A percentile compares a stretch with the other conserved stretches of the same genome.
Conservation (phyloP, 2,329 filamentous ascomycete genomes). For the Claviceps monticola region DNA sequence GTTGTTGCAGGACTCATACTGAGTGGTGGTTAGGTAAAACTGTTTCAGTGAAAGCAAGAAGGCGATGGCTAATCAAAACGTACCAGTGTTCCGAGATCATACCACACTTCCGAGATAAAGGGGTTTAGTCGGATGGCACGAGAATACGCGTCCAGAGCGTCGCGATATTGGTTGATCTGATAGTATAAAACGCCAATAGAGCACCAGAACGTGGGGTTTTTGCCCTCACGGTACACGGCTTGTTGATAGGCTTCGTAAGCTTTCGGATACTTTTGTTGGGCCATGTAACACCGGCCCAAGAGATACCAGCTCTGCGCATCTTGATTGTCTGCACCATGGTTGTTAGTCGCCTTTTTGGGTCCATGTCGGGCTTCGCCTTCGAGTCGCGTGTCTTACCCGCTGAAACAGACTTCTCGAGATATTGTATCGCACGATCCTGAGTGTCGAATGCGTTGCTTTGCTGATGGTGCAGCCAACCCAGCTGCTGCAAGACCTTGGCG, state of each 20-base stretch:
- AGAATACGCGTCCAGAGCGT: conserved; percentile 94
- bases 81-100: conserved; percentile 90
- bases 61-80: conserved; percentile 18
- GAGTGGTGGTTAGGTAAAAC: conserved; percentile 16
- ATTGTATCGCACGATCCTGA: conserved; percentile 93
- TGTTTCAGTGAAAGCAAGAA: conserved; percentile 11
- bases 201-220: conserved; percentile 98
- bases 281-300: conserved; percentile 96
- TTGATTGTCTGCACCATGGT: conserved; percentile 56
- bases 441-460: conserved; percentile 83
- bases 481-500: conserved; percentile 93
- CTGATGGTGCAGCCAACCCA: conserved; percentile 95
- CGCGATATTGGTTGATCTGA: conserved; percentile 98
- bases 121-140: conserved; percentile 92
- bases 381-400: conserved; percentile 51
- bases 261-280: conserved; percentile 96
- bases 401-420: conserved; percentile 88
- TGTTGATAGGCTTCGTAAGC: conserved; percentile 98
- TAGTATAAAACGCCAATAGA: conserved; percentile 98
- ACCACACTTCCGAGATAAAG: conserved; percentile 98
- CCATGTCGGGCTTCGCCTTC: background rate
- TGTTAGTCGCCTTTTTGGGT: background rate
- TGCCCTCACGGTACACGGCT: conserved; percentile 92
- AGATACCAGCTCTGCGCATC: conserved; percentile 99
- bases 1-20: conserved; percentile 99